Base-by-base conservation (phyloP, 1,284 basidiomycete genomes). In the Ganoderma leucocontextum region DNA sequence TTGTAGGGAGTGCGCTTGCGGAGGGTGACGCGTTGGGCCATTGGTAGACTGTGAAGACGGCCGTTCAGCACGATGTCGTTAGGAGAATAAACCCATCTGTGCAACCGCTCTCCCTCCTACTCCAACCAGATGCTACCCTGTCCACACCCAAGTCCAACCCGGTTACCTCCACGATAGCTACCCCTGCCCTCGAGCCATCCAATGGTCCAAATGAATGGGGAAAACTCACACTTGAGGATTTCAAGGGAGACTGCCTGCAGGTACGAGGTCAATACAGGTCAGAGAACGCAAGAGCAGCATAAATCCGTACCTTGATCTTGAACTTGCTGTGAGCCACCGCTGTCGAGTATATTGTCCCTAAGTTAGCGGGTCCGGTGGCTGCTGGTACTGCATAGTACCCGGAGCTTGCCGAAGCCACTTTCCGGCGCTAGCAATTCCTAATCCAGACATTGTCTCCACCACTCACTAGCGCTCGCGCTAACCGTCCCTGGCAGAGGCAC, bases 11-110 rank as follows among this genome's bases (percentile, higher is more conserved):
- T 94, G 82, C 97, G 95, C 86, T 97, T 99, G 87, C 98, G 95
- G 86, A 99, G 95, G 78, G 97, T 98, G 79, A 99, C 97, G 82
- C 97, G 96, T 91, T 98, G 95, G 85, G 95, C 96, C 97, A 99
- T 98, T 87, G 81, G 69, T 80, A 71, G 66, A 67, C 73, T 77
- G 66, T 62, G 57, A 60, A 52, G 42, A 19, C 39, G 39, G 58
- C 58, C 61, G 58, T 59, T 75, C 67, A 74, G 75, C 58, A 52
- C 36, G 25, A 35, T 38, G 17, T 52, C 36, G 35, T 17, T 53
- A n/a, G 53, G 10, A 9, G 29, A 42, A 47, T 25, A 41, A 63
- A 53, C 29, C 13, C 22, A 41, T 49, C 63, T 41, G 52, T 63
- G 53, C 66, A 60, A 39, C 70, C 65, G 33, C 17, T 25, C 19